Evolutionary conservation across 148 eudicot species (phyloP), one percentile per base, ranked within the genome.

Genomic region (Arbutus unedo): DNA sequence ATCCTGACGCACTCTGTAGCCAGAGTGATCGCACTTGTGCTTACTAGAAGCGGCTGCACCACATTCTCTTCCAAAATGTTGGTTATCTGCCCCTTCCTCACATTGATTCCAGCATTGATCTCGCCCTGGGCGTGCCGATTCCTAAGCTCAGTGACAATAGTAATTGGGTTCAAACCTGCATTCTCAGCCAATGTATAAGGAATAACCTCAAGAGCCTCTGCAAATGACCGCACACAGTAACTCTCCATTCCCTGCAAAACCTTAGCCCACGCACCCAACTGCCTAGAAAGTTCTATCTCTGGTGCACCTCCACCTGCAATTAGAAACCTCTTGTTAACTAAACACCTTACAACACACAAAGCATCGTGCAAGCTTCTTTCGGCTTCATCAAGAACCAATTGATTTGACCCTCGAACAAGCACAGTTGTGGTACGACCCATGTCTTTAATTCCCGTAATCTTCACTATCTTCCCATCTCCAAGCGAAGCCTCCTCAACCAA

Each of bases 221-320:
- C 98, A 93, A 96, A 96, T 4, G 93, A 87, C 89, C 76, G 89
- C 55, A 93, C 91, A 82, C 98, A 96, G 57, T 89, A 96, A 59
- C 98, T 90, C 83, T 96, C 98, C 98, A 96, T 96, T 67, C 98
- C 98, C 62, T 96, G 96, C 83, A 96, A 79, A 64, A 90, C 95
- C 89, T 94, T 96, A 10, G 98, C 93, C 98, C 98, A 96, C 1
- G 98, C 98, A 75, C 98, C 98, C 25, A 96, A 86, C 86, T 94
- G 98, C 86, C 98, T 96, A 0, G 98, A 91, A 6, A 96, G 91
- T 87, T 96, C 98, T 68, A 96, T 94, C 88, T 96, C 98, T 0
- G 98, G 98, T 1, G 98, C 98, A 15, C 98, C 98, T 84, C 98
- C 98, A 47, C 98, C 98, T 3, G 98, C 98, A 88, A 96, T 92